Percentiles rank a stretch among this genome's conserved stretches.
Evolutionary conservation across 441 rosid species (phyloP).

Genomic region (Adansonia gregorii): DNA sequence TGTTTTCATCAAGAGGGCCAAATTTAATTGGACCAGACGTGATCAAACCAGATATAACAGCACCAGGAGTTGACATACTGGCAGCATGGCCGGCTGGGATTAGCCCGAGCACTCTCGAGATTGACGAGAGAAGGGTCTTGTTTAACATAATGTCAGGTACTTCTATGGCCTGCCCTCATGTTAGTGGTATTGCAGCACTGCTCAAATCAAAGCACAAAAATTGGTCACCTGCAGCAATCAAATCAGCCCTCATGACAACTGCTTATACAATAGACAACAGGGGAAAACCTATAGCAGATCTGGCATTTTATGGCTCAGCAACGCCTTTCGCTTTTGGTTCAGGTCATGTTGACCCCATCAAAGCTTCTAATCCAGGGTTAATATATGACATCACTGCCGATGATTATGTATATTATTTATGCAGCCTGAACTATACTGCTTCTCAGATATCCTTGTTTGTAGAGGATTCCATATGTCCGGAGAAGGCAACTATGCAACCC

Average conservation of each 20-base stretch:
- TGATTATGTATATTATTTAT: conserved; percentile 64
- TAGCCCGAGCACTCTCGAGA: conserved; percentile 42
- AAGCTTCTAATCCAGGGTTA: conserved; percentile 59
- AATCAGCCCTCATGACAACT: conserved; percentile 75
- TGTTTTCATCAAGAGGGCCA: conserved; percentile 73
- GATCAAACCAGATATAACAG: conserved; percentile 64
- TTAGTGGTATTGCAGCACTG: conserved; percentile 60
- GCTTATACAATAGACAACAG: conserved; percentile 51
- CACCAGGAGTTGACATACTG: conserved; percentile 64
- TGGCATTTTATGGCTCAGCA: conserved; percentile 35
- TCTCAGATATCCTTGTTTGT: conserved; percentile 16
- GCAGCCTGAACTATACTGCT: conserved; percentile 41
- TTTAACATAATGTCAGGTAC: conserved; percentile 71
- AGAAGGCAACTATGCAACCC: conserved; percentile 22
- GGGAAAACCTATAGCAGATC: conserved; percentile 46
- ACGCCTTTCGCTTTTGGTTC: conserved; percentile 59
- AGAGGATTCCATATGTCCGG: conserved; percentile 25
- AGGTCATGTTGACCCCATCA: conserved; percentile 54
- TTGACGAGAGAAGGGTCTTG: conserved; percentile 49
- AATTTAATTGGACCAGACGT: conserved; percentile 48
- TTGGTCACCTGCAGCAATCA: conserved; percentile 73
- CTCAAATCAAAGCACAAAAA: conserved; percentile 54
- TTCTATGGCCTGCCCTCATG: conserved; percentile 75
- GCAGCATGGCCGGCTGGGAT: conserved; percentile 61
- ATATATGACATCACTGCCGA: conserved; percentile 46